These are phyloP conservation scores for Nakataea oryzae DNA, from an alignment of 2,329 filamentous ascomycete genomes.

Conservation along the genomic window DNA sequence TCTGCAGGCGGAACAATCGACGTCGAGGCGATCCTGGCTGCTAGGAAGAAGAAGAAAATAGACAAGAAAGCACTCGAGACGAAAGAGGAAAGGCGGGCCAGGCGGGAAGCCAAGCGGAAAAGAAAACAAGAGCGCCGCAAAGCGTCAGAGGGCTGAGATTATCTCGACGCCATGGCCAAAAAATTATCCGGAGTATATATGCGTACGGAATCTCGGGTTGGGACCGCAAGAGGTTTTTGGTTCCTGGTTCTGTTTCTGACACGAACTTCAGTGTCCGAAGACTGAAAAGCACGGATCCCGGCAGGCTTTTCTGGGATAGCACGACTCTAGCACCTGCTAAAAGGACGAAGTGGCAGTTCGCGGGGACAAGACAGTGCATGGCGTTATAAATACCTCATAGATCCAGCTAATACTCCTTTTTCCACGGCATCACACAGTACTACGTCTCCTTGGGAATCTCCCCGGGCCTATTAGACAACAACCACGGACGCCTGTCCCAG, in stretches of 20 bases:
- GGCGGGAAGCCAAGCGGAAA: conserved; percentile 22
- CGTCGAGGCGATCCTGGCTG: conserved; percentile 4
- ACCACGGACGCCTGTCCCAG: conserved; percentile 80
- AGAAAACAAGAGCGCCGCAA: conserved; percentile 14
- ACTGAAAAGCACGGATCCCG: background rate
- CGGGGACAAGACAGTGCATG: background rate
- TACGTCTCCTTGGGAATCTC: conserved; percentile 53
- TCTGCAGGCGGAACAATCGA: conserved; percentile 19
- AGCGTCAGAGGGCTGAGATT: conserved; percentile 20
- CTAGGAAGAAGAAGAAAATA: conserved; percentile 4
- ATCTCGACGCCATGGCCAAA: background rate
- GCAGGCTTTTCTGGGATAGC: background rate
- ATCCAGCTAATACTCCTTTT: too few species aligned
- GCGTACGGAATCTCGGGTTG: background rate
- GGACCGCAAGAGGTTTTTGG: background rate
- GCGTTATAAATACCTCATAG: background rate
- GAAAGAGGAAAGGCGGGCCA: conserved; percentile 21
- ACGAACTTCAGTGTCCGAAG: background rate
- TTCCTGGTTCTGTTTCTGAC: too few species aligned
- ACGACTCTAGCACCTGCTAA: background rate
- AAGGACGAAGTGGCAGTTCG: background rate
- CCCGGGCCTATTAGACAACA: conserved; percentile 64
- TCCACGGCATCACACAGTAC: background rate
- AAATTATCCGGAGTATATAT: background rate
- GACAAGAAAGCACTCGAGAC: conserved; percentile 8